These are phyloP conservation scores for Forsythia viridissima DNA, from an alignment of 257 asterid species.

Conservation along the genomic window DNA sequence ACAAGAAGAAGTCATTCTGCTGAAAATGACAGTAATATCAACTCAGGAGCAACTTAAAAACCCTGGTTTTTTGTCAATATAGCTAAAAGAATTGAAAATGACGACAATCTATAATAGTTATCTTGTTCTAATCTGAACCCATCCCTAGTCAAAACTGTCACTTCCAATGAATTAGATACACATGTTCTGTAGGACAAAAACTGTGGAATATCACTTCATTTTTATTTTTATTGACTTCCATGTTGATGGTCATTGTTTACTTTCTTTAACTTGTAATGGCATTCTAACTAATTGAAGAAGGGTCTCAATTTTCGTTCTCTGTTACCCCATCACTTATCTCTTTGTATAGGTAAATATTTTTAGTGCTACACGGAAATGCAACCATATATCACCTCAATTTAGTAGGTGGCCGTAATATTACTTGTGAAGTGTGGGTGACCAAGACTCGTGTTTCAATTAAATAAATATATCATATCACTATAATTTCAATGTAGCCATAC, in stretches of 20 bases:
- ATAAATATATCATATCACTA: neutral
- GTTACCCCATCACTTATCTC: neutral
- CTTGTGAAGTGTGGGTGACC: neutral
- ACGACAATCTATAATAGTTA: neutral
- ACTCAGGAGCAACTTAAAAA: neutral
- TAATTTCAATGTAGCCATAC: neutral
- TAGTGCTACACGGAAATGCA: no score
- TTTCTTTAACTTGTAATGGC: neutral
- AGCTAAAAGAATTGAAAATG: neutral
- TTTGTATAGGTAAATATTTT: neutral
- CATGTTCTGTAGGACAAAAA: neutral
- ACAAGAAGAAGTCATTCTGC: neutral
- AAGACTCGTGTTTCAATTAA: neutral
- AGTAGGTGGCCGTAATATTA: neutral
- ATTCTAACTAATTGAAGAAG: neutral
- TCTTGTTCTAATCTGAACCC: neutral
- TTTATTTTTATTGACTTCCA: neutral
- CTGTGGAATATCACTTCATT: neutral
- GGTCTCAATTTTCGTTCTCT: neutral
- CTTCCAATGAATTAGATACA: neutral
- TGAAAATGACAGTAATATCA: neutral
- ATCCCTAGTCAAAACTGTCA: slow-evolving; percentile 3
- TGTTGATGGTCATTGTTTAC: neutral
- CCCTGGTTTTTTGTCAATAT: neutral
- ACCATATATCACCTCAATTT: neutral